Percentiles rank a stretch among this genome's conserved stretches.
phyloP scores from a whole-genome alignment of 106 monocot genomes.

The Agapanthus africanus region DNA sequence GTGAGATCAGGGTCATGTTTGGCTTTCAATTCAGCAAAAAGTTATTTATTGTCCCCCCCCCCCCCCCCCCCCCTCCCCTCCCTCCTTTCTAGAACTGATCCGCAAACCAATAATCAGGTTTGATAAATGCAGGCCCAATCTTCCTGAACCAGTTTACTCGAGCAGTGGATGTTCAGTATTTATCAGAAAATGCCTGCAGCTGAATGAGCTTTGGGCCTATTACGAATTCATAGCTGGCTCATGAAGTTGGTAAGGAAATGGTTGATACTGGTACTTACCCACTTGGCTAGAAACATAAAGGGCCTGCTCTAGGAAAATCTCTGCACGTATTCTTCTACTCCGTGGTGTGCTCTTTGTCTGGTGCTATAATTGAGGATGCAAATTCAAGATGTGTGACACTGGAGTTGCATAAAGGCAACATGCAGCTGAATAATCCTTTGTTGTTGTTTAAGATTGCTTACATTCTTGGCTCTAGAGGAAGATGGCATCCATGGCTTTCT shows the following conservation, averaged over 20 bases:
- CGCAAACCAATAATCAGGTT: no score
- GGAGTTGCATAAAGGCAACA: not conserved
- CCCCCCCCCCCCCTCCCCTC: no score
- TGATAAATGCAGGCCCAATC: no score
- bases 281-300: not conserved
- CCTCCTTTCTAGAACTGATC: no score
- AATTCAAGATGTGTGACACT: not conserved
- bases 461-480: not conserved
- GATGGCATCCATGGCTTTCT: not conserved
- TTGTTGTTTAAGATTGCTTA: not conserved
- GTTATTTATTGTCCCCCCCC: no score
- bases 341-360: not conserved
- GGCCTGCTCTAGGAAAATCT: not conserved
- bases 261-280: not conserved
- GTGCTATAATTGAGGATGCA: not conserved
- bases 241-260: not conserved
- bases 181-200: no score
- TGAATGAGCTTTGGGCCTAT: no score
- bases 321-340: not conserved
- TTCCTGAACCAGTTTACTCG: no score
- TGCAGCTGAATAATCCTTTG: not conserved
- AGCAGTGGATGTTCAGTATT: no score
- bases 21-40: no score
- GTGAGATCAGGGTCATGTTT: no score
- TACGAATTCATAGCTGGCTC: not conserved